These are phyloP conservation scores for Phytophthora meadii DNA, from an alignment of 352 stramenopile genomes.

Conservation along the genomic window DNA sequence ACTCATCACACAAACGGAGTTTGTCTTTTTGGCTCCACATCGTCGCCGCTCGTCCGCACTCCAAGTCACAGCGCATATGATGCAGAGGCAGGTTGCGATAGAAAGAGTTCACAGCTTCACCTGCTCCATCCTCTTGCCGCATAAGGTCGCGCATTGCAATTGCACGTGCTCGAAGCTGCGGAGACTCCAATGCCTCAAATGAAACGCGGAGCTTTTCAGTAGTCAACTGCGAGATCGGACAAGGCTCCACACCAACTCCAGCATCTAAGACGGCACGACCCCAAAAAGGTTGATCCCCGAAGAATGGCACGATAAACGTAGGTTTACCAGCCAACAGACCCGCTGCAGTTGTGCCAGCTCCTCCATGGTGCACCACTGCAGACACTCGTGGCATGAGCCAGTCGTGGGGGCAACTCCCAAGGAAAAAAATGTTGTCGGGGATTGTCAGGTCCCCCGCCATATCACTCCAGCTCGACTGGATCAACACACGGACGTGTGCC, in stretches of 20 bases:
- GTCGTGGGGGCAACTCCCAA: conserved; percentile 85
- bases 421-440: conserved; percentile 67
- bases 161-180: conserved; percentile 60
- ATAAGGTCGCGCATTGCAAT: conserved; percentile 65
- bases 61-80: conserved; percentile 87
- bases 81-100: conserved; percentile 86
- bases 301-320: conserved; percentile 95
- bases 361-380: conserved; percentile 85
- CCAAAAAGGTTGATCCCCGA: conserved; percentile 96
- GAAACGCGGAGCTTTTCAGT: conserved; percentile 78
- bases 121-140: conserved; percentile 86
- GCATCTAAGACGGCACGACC: conserved; percentile 82
- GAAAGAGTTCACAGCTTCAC: conserved; percentile 86
- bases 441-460: conserved; percentile 60
- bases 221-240: conserved; percentile 85
- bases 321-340: conserved; percentile 91
- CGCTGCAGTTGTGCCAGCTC: conserved; percentile 92
- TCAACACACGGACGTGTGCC: conserved; percentile 80
- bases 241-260: conserved; percentile 88
- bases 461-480: conserved; percentile 92
- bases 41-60: conserved; percentile 50
- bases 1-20: conserved; percentile 63
- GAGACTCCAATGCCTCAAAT: conserved; percentile 71
- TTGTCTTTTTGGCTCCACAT: conserved; percentile 65
- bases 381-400: conserved; percentile 92